A percentile compares a stretch with the other conserved stretches of the same genome.
Evolutionary conservation across 2,329 filamentous ascomycete genomes (phyloP).

Genomic region (Coccinonectria pachysandricola): DNA sequence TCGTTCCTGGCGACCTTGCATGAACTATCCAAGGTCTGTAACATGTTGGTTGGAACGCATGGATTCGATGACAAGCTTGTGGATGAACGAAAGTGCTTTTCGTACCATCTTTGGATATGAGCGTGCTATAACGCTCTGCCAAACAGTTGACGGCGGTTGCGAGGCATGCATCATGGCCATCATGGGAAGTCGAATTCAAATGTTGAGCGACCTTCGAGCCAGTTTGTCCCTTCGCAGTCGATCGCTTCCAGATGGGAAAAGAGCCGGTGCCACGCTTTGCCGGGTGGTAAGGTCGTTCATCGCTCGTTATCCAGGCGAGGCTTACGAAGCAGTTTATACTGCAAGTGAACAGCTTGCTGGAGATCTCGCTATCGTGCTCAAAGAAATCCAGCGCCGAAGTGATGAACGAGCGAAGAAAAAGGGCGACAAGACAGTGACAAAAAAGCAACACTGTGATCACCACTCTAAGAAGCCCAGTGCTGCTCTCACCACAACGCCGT

Average conservation of each 20-base stretch:
- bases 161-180: conserved; percentile 43
- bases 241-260: no score
- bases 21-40: conserved; percentile 4
- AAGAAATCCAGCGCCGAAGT: no score
- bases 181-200: conserved; percentile 32
- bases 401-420: no score
- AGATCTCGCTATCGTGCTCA: no score
- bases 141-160: conserved; percentile 27
- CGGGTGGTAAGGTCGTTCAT: conserved; percentile 36
- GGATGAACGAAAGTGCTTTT: conserved; percentile 29
- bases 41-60: conserved; percentile 18
- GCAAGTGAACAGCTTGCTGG: no score
- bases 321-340: no score
- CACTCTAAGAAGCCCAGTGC: no score
- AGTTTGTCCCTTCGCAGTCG: no score
- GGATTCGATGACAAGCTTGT: conserved; percentile 23
- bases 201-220: conserved; percentile 36
- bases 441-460: no score
- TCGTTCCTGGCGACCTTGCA: conserved; percentile 13
- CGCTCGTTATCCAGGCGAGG: conserved; percentile 21
- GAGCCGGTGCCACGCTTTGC: no score
- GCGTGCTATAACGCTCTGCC: conserved; percentile 10
- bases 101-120: conserved; percentile 24
- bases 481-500: no score
- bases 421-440: no score